These are phyloP conservation scores for Solanum hybrid DNA, from an alignment of 305 asterid species.

Conservation along the genomic window DNA sequence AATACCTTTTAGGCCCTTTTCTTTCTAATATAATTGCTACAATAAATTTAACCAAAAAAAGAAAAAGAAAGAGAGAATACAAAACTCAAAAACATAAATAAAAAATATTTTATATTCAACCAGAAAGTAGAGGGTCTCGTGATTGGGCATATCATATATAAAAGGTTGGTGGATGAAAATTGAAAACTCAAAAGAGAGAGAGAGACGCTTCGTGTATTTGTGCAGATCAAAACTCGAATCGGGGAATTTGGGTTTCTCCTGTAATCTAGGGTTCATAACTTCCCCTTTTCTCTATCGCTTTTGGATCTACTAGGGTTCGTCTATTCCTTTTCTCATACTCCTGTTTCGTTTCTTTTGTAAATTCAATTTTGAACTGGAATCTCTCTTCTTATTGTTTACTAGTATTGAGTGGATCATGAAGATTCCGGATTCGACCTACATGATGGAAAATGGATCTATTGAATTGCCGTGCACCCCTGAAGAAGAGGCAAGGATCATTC, in stretches of 20 bases:
- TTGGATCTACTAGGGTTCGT: background rate
- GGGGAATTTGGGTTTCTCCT: background rate
- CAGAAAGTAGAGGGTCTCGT: background rate
- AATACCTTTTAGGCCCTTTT: background rate
- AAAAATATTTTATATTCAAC: background rate
- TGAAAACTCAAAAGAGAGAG: background rate
- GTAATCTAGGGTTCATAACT: background rate
- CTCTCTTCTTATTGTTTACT: background rate
- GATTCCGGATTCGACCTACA: constrained; percentile 63
- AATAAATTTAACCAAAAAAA: background rate
- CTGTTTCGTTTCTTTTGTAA: background rate
- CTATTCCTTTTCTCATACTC: background rate
- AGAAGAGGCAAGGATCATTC: constrained; percentile 62
- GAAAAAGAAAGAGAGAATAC: background rate
- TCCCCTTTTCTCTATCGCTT: background rate
- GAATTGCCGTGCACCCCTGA: constrained; percentile 80
- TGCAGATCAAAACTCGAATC: background rate
- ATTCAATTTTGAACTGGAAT: background rate
- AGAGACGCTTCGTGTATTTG: background rate
- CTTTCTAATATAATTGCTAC: background rate
- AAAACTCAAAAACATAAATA: background rate
- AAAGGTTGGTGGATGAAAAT: background rate
- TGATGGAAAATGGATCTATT: constrained; percentile 82
- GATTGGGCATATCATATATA: background rate
- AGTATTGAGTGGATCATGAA: constrained; percentile 49